Evolutionary conservation across 331 rosid species (phyloP).

Genomic region (Stylosanthes scabra): DNA sequence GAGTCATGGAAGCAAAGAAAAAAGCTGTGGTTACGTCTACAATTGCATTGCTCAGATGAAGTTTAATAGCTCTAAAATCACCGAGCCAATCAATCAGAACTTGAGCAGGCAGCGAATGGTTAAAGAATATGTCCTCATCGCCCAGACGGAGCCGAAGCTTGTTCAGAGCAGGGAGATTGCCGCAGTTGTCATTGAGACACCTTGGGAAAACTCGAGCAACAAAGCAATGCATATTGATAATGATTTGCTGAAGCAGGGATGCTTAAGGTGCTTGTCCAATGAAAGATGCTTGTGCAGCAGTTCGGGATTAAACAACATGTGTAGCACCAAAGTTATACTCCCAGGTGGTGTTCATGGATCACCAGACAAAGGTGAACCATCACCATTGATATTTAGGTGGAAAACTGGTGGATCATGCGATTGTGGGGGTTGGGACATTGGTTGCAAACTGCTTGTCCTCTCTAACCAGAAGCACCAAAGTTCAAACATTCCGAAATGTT

Average conservation of each 20-base stretch:
- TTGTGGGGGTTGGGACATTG: conserved; percentile 98
- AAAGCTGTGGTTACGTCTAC: conserved; percentile 65
- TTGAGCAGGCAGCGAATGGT: conserved; percentile 27
- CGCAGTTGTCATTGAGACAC: conserved; percentile 68
- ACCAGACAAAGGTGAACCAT: conserved; percentile 80
- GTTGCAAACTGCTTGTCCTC: conserved; percentile 82
- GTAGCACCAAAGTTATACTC: conserved; percentile 58
- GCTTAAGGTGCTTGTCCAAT: conserved; percentile 44
- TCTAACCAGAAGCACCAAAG: conserved; percentile 49
- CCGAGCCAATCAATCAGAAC: conserved; percentile 45
- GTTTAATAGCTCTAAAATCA: conserved; percentile 51
- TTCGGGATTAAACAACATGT: conserved; percentile 40
- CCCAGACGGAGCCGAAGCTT: conserved; percentile 53
- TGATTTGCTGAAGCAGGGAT: conserved; percentile 43
- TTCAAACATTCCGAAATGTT: conserved; percentile 32
- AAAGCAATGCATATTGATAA: conserved; percentile 34
- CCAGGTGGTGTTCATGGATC: conserved; percentile 82
- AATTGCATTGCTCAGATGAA: conserved; percentile 82
- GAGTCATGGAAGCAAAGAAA: conserved; percentile 70
- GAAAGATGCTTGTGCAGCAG: conserved; percentile 48
- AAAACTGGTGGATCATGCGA: conserved; percentile 86
- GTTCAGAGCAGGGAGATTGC: conserved; percentile 69
- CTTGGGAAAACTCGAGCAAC: conserved; percentile 45
- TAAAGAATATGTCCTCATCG: conserved; percentile 63
- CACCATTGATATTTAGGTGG: conserved; percentile 77